Conservation (phyloP, 495 filamentous ascomycete genomes). For the Tuber melanosporum region DNA sequence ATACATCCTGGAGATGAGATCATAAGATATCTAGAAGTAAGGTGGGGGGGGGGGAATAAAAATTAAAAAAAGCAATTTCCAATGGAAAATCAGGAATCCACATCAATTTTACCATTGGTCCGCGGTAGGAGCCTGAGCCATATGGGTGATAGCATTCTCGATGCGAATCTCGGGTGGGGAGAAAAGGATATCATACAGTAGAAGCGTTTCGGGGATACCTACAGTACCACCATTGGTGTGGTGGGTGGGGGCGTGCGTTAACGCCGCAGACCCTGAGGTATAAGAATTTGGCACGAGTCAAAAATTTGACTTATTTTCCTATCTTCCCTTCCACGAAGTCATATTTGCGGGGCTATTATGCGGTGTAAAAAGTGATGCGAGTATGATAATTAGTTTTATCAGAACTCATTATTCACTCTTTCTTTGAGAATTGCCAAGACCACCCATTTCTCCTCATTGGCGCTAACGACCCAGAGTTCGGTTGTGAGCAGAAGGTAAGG, state of each 20-base stretch:
- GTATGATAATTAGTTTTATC: not conserved
- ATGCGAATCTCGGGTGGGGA: not conserved
- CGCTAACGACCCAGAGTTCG: not conserved
- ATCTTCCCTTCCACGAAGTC: not conserved
- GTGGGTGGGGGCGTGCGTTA: not conserved
- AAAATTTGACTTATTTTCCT: not conserved
- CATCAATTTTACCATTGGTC: not conserved
- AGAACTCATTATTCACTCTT: not conserved
- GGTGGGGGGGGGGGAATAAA: too few relatives aligned
- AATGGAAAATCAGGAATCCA: not conserved
- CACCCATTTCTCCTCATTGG: not conserved
- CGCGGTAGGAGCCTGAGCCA: not conserved
- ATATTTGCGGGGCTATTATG: not conserved
- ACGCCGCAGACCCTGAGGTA: not conserved
- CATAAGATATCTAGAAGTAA: not conserved
- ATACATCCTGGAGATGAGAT: not conserved
- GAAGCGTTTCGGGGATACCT: not conserved
- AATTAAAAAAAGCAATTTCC: not conserved
- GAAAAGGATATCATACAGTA: not conserved
- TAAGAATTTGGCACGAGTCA: not conserved
- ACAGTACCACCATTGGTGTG: not conserved
- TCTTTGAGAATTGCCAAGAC: not conserved
- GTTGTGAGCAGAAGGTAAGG: not conserved
- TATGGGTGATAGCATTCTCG: not conserved
- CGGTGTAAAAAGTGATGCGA: not conserved